Evolutionary conservation across 495 filamentous ascomycete genomes (phyloP), one percentile per base, ranked within the genome.

Genomic region (Barbatosphaeria neglecta): DNA sequence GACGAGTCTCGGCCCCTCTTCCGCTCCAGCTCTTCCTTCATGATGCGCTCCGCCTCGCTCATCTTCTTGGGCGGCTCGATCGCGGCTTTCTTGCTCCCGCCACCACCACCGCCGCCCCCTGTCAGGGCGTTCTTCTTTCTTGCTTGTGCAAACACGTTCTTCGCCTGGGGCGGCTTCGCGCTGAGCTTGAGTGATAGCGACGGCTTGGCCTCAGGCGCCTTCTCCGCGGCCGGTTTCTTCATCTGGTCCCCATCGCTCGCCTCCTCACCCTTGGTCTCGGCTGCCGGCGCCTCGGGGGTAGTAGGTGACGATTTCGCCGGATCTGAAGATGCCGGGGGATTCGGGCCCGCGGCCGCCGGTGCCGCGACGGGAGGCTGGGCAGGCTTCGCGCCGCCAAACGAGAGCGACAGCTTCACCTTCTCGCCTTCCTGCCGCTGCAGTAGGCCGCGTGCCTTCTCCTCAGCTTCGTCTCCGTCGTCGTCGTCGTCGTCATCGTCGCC

Each of bases 1-100:
- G 56, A 56, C 5, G 44, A 43, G 31, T 72, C 78, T 20, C 77
- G 68, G 13, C 59, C 54, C 38, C 81, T 72, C 60, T 90, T 90
- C 28, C 75, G 69, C 54, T 90, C 82, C 57, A 85, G 73, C 53
- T 90, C 87, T 50, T 86, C 82, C 60, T 82, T 85, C 87, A 94
- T 94, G 48, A 92, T 92, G 47, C 87, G 72, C 51, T 93, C 87
- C n/a, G 83, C 84, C 61, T 92, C 84, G 50, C 82, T 86, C 75
- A 92, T 87, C 68, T 84, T 87, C 50, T 84, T 86, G 2, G 77
- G 75, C 37, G 70, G 73, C 43, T 80, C 70, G n/a, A 60, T 60
- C 23, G 68, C 60, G 4, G 72, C 65, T 58, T 84, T 85, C 66
- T 84, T 84, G 11, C 72, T 67, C 3, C 70, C 71, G 1, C 64